Conservation (phyloP, 192 early-diverging fungal species). For the Linnemannia schmuckeri region DNA sequence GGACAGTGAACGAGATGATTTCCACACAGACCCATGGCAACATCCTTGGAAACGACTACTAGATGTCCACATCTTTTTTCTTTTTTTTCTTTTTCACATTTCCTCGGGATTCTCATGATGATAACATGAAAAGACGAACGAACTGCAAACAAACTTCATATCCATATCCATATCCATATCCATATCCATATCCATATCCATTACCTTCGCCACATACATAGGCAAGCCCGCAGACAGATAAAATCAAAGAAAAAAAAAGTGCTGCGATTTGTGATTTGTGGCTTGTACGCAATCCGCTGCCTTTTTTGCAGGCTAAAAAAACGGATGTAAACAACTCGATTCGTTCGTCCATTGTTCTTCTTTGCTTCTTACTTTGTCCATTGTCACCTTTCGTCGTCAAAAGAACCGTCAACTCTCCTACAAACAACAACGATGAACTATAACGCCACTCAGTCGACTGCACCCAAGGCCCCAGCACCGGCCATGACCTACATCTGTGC, state of each 20-base stretch:
- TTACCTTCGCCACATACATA: not conserved
- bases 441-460: conserved; percentile 34
- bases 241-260: conserved; percentile 14
- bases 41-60: conserved; percentile 30
- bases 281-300: not conserved
- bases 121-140: not conserved
- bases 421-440: conserved; percentile 43
- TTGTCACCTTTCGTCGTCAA: not conserved
- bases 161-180: not conserved
- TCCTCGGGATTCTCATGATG: not conserved
- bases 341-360: not conserved
- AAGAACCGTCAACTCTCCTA: not conserved
- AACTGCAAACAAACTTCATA: not conserved
- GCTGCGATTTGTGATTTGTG: not conserved
- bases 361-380: not conserved
- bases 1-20: conserved; percentile 68
- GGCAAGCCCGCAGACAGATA: not conserved
- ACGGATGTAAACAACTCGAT: not conserved
- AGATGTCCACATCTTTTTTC: not conserved
- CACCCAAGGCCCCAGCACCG: conserved; percentile 38
- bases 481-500: conserved; percentile 49
- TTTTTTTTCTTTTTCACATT: not conserved
- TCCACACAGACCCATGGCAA: conserved; percentile 57
- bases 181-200: not conserved
- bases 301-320: not conserved